Percentiles rank a stretch among this genome's conserved stretches.
These are phyloP conservation scores for Stagonosporopsis rhizophila DNA, from an alignment of 2,329 filamentous ascomycete species.

Conservation along the genomic window DNA sequence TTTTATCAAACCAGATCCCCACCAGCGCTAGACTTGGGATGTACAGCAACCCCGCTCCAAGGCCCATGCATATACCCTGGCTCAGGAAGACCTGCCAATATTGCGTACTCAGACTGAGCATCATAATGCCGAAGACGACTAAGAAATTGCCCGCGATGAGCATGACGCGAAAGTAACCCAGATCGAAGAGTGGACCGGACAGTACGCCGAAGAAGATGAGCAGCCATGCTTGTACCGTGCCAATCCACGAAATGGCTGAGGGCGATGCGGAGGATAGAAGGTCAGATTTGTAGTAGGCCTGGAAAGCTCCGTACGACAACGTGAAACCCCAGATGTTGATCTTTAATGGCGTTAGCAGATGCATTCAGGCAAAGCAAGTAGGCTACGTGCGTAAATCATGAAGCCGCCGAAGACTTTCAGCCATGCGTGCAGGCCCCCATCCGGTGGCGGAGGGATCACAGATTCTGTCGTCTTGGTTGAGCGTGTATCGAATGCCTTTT, in stretches of 20 bases:
- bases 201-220: slow-evolving; percentile 62
- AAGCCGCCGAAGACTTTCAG: slow-evolving; percentile 50
- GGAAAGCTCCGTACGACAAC: slow-evolving; percentile 53
- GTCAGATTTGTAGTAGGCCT: slow-evolving; percentile 54
- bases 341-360: slow-evolving; percentile 3
- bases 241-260: slow-evolving; percentile 56
- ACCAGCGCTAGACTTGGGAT: slow-evolving; percentile 48
- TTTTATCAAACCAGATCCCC: slow-evolving; percentile 46
- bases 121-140: slow-evolving; percentile 68
- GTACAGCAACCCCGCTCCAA: slow-evolving; percentile 47
- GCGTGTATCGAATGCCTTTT: slow-evolving; percentile 28
- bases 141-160: slow-evolving; percentile 56
- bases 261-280: slow-evolving; percentile 47
- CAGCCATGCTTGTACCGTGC: slow-evolving; percentile 53
- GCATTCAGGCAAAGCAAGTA: not conserved
- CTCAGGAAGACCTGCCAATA: slow-evolving; percentile 64
- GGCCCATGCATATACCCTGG: slow-evolving; percentile 60
- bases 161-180: slow-evolving; percentile 56
- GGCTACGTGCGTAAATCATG: slow-evolving; percentile 36
- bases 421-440: slow-evolving; percentile 50
- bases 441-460: slow-evolving; percentile 42
- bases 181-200: slow-evolving; percentile 57
- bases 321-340: slow-evolving; percentile 49
- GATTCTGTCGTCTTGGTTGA: slow-evolving; percentile 33
- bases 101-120: slow-evolving; percentile 62